Conservation (phyloP, 805 yeast genomes). For the Scheffersomyces stipitis region DNA sequence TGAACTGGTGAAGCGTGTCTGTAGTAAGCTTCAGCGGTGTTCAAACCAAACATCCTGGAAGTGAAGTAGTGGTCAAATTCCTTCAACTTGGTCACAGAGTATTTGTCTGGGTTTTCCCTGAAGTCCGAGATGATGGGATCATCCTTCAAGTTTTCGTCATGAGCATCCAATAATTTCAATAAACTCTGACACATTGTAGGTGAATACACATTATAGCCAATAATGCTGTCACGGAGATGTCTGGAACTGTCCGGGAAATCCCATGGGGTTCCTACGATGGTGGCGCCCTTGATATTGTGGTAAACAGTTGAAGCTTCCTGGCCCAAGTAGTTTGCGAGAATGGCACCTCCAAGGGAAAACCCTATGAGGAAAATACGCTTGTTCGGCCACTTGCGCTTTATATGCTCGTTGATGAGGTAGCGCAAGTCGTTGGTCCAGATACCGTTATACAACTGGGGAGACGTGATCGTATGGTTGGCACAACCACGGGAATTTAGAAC, state of each 20-base stretch:
- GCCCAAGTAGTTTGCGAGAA: conserved; percentile 66
- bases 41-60: conserved; percentile 60
- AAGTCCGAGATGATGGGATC: conserved; percentile 25
- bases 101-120: conserved; percentile 28
- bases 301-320: conserved; percentile 54
- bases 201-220: conserved; percentile 41
- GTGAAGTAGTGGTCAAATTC: conserved; percentile 68
- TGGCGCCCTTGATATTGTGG: conserved; percentile 55
- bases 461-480: conserved; percentile 68
- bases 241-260: conserved; percentile 58
- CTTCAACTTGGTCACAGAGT: conserved; percentile 36
- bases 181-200: conserved; percentile 44
- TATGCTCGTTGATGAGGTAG: conserved; percentile 51
- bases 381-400: conserved; percentile 53
- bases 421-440: conserved; percentile 69
- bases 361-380: conserved; percentile 69
- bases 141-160: conserved; percentile 26
- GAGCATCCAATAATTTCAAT: conserved; percentile 29
- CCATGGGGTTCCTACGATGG: conserved; percentile 70
- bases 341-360: conserved; percentile 70
- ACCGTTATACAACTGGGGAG: conserved; percentile 67
- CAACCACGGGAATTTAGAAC: conserved; percentile 76
- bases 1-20: conserved; percentile 63
- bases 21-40: conserved; percentile 61
- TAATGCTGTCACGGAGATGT: conserved; percentile 36